Evolutionary conservation across 306 rosid species (phyloP).

Genomic region (Morella rubra): DNA sequence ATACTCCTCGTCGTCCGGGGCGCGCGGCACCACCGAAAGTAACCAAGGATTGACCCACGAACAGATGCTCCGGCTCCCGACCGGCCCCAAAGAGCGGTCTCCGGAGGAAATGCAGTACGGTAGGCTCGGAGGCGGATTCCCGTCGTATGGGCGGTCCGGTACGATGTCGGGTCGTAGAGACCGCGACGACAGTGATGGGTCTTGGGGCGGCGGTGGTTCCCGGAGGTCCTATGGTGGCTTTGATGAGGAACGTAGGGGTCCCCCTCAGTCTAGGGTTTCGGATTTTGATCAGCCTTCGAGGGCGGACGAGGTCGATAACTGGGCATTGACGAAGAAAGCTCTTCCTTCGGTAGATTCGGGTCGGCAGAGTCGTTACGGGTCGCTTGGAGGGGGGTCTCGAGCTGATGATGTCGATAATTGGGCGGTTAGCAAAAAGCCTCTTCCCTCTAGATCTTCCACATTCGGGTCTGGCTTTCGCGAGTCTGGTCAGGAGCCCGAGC

Average conservation of each 20-base stretch:
- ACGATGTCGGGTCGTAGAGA: conserved; percentile 48
- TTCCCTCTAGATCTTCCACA: conserved; percentile 59
- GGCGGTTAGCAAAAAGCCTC: conserved; percentile 61
- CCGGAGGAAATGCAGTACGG: conserved; percentile 70
- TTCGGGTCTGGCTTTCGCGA: conserved; percentile 73
- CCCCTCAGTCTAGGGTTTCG: conserved; percentile 77
- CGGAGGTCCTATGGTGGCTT: conserved; percentile 83
- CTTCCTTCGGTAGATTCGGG: conserved; percentile 65
- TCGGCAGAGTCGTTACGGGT: conserved; percentile 58
- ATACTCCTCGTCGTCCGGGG: conserved; percentile 12
- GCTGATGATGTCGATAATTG: conserved; percentile 87
- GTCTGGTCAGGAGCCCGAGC: conserved; percentile 63
- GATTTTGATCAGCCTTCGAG: conserved; percentile 83
- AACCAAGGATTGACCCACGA: conserved; percentile 54
- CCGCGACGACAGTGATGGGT: conserved; percentile 63
- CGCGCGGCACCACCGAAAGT: conserved; percentile 1
- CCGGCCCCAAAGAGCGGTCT: conserved; percentile 78
- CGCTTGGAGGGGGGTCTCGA: conserved; percentile 66
- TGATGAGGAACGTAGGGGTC: conserved; percentile 76
- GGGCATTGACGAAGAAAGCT: conserved; percentile 68
- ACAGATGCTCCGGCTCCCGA: conserved; percentile 83
- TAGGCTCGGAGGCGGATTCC: conserved; percentile 73
- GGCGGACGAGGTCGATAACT: conserved; percentile 95
- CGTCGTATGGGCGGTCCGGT: conserved; percentile 52
- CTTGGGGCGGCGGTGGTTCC: conserved; percentile 73